Base-by-base conservation (phyloP, 2,329 filamentous ascomycete species). In the Epichloe scottii region DNA sequence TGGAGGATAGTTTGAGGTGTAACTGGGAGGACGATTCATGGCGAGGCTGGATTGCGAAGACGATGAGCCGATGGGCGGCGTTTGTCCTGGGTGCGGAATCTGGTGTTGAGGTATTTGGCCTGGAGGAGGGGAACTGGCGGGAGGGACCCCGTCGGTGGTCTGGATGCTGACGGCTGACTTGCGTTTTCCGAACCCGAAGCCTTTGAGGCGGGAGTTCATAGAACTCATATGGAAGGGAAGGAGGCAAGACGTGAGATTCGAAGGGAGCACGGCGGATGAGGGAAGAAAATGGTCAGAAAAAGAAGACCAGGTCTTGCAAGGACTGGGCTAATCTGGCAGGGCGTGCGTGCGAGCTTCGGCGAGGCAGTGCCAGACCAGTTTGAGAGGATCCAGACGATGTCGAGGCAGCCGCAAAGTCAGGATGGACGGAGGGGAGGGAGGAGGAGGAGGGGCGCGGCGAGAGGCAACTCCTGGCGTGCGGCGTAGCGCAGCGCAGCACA, bases 181-280 rank as follows among this genome's bases (percentile, higher is more conserved):
- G 71, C 85, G 83, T 79, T 86, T 87, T 72, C 84, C 84, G 76
- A 87, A 85, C 72, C 85, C 84, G 73, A 89, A 78, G 76, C 79
- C 79, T 76, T 87, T 86, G 69, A 88, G 81, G 71, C 84, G 82
- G 68, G 81, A 79, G 76, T 87, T 87, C 80, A 86, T 79, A 77
- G 82, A 87, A 78, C 79, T 86, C 83, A 87, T 86, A 67, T 65
- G 65, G 68, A 66, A 66, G 60, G 57, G 57, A 57, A 48, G 45
- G 38, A 50, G 45, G 49, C 48, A 47, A 54, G 50, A 49, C 48
- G 46, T 17, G 30, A 38, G n/a, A 17, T 46, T n/a, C 11, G 40
- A 43, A 26, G 30, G n/a, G 37, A 48, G 12, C 23, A 50, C 37
- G 40, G 51, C 46, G 52, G 54, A 53, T 48, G 52, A 46, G 51